Conservation (phyloP, 2,329 filamentous ascomycete species). For the Pseudocercospora crystallina region DNA sequence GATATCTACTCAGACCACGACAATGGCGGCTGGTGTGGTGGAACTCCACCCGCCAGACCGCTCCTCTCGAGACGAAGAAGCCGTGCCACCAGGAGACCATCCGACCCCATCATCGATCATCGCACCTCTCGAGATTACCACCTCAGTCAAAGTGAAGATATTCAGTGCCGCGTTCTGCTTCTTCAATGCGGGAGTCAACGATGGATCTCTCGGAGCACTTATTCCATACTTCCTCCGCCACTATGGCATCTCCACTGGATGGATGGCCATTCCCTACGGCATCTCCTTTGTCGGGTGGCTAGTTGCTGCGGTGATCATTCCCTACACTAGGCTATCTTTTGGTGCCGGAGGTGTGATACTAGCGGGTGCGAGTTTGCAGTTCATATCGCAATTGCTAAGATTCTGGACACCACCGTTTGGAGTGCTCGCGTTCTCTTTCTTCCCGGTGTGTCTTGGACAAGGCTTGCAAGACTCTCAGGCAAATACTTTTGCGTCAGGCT, state of each 20-base stretch:
- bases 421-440: constrained; percentile 59
- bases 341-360: constrained; percentile 58
- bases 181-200: constrained; percentile 65
- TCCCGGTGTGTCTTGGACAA: constrained; percentile 59
- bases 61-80: too few relatives aligned
- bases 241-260: constrained; percentile 55
- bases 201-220: constrained; percentile 63
- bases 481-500: constrained; percentile 58
- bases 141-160: constrained; percentile 46
- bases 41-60: too few relatives aligned
- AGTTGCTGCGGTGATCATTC: constrained; percentile 57
- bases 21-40: too few relatives aligned
- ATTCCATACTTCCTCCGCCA: constrained; percentile 62
- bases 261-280: constrained; percentile 46
- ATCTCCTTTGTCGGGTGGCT: constrained; percentile 62
- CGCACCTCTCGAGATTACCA: constrained; percentile 6
- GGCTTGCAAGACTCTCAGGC: constrained; percentile 64
- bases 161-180: constrained; percentile 60
- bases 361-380: constrained; percentile 57
- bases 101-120: constrained; percentile 2
- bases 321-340: constrained; percentile 53
- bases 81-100: too few relatives aligned
- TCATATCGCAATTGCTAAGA: constrained; percentile 55
- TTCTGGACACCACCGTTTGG: constrained; percentile 59
- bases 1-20: too few relatives aligned